These are phyloP conservation scores for Thalia dealbata DNA, from an alignment of 176 grass and related monocot genomes.

Conservation along the genomic window DNA sequence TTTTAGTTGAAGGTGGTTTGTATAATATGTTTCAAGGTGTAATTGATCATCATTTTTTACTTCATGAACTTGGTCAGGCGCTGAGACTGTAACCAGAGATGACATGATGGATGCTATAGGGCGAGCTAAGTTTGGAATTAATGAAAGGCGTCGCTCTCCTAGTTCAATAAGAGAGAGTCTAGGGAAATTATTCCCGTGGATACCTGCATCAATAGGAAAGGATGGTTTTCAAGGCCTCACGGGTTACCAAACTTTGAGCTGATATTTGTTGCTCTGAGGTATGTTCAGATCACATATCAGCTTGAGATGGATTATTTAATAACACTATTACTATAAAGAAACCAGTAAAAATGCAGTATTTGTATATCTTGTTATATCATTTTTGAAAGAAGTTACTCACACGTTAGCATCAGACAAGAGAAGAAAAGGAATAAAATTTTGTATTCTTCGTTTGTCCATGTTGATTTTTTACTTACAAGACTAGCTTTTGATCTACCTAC, in stretches of 20 bases:
- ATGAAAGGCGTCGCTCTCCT: constrained; percentile 36
- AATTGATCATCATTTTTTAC: background rate
- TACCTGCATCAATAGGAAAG: constrained; percentile 46
- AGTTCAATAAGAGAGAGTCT: constrained; percentile 46
- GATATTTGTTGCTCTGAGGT: constrained; percentile 1
- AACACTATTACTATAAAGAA: too few relatives aligned
- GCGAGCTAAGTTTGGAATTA: constrained; percentile 87
- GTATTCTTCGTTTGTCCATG: too few relatives aligned
- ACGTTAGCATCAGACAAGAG: background rate
- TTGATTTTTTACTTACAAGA: too few relatives aligned
- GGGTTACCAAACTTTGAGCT: constrained; percentile 72
- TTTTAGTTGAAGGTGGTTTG: background rate
- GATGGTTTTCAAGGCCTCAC: constrained; percentile 60
- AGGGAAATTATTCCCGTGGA: constrained; percentile 76
- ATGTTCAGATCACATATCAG: background rate
- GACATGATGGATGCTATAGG: constrained; percentile 95
- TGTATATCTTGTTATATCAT: background rate
- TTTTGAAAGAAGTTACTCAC: background rate
- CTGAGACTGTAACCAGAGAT: constrained; percentile 52
- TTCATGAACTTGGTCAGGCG: constrained; percentile 30
- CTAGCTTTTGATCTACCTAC: too few relatives aligned
- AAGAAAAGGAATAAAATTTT: background rate
- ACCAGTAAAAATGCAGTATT: too few relatives aligned
- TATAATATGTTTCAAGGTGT: background rate
- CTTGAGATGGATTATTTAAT: background rate